Evolutionary conservation across 1,139 yeast genomes (phyloP).

Genomic region (Saccharomyces hybrid): DNA sequence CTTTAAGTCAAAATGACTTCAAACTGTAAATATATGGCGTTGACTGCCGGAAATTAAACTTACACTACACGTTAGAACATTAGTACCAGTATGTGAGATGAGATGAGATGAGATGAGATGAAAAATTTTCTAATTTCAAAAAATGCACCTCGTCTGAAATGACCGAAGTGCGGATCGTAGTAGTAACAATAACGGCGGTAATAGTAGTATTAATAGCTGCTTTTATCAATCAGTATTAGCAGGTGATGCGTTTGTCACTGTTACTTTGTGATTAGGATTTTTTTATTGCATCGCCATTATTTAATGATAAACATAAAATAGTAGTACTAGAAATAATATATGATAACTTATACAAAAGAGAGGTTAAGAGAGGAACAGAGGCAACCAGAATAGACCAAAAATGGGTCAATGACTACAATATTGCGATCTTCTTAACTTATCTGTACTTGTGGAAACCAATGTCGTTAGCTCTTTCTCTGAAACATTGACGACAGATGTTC

Average conservation of each 20-base stretch:
- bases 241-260: too few relatives aligned
- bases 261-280: background rate
- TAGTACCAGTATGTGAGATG: background rate
- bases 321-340: background rate
- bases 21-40: background rate
- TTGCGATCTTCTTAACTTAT: constrained; percentile 38
- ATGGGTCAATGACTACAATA: background rate
- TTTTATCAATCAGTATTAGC: background rate
- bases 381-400: constrained; percentile 1
- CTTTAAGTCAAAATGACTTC: background rate
- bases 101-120: constrained; percentile 14
- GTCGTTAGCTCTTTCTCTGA: constrained; percentile 99
- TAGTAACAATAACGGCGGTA: too few relatives aligned
- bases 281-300: background rate
- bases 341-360: background rate
- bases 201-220: too few relatives aligned
- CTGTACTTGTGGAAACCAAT: constrained; percentile 99
- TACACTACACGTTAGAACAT: too few relatives aligned
- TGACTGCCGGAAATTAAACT: too few relatives aligned
- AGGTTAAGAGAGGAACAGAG: background rate
- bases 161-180: background rate
- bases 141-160: background rate
- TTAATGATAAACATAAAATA: background rate
- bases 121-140: constrained; percentile 2
- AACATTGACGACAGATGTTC: constrained; percentile 99